phyloP scores from a whole-genome alignment of 805 yeast genomes.

The Middelhovenomyces tepae region DNA sequence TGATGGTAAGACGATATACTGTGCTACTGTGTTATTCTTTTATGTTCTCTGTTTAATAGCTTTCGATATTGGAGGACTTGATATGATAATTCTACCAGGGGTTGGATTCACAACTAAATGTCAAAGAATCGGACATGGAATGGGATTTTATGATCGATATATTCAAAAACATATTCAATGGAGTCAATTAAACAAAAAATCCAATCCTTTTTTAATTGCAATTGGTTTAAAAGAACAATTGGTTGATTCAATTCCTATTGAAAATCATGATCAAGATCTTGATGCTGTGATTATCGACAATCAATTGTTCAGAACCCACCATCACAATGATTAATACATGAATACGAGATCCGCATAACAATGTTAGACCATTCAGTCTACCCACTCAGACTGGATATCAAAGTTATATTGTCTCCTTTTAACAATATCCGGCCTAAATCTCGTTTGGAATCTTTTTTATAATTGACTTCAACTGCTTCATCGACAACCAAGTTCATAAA shows the following conservation, averaged over 20 bases:
- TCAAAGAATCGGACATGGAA: slow-evolving; percentile 81
- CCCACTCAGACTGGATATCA: slow-evolving; percentile 40
- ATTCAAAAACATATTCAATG: slow-evolving; percentile 41
- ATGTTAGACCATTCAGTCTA: slow-evolving; percentile 6
- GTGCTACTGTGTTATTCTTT: background rate
- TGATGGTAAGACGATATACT: slow-evolving; percentile 15
- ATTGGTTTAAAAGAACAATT: slow-evolving; percentile 60
- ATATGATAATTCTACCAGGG: slow-evolving; percentile 75
- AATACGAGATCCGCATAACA: slow-evolving; percentile 1
- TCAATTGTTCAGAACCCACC: slow-evolving; percentile 14
- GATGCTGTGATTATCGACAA: slow-evolving; percentile 45
- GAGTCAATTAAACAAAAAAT: slow-evolving; percentile 11
- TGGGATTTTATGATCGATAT: slow-evolving; percentile 82
- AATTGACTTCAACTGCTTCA: slow-evolving; percentile 53
- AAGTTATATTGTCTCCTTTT: slow-evolving; percentile 90
- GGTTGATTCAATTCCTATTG: slow-evolving; percentile 44
- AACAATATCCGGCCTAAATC: slow-evolving; percentile 51
- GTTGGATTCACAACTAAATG: slow-evolving; percentile 57
- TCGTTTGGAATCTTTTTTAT: slow-evolving; percentile 41
- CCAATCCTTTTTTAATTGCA: slow-evolving; percentile 37
- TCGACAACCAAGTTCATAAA: slow-evolving; percentile 79
- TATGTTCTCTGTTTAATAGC: slow-evolving; percentile 21
- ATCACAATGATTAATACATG: slow-evolving; percentile 5
- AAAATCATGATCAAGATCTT: slow-evolving; percentile 53
- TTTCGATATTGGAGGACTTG: slow-evolving; percentile 39